phyloP scores from a whole-genome alignment of 2,329 filamentous ascomycete species.

The Diaporthe velutina region DNA sequence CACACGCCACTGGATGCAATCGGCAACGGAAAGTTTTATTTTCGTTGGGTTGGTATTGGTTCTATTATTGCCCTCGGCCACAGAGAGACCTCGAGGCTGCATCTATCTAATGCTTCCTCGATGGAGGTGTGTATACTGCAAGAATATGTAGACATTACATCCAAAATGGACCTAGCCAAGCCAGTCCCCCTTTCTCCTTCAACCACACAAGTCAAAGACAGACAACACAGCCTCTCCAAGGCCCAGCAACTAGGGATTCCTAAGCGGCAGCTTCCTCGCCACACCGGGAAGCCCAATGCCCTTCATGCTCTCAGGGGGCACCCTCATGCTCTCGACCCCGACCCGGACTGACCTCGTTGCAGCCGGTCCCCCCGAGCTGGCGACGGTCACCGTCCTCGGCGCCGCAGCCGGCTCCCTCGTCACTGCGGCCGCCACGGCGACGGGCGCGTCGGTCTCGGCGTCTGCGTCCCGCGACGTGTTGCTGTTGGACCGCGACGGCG shows the following conservation, averaged over 20 bases:
- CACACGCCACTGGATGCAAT: neutral
- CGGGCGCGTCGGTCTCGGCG: neutral
- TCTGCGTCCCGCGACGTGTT: conserved; percentile 20
- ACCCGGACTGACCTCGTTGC: neutral
- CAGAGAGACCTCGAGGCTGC: neutral
- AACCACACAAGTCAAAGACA: neutral
- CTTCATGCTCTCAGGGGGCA: conserved; percentile 32
- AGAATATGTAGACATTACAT: conserved; percentile 30
- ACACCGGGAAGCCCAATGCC: conserved; percentile 18
- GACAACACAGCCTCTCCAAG: neutral
- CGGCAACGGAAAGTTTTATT: neutral
- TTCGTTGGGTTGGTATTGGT: neutral
- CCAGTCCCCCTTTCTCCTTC: neutral
- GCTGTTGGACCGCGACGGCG: conserved; percentile 22
- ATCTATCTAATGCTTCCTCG: neutral
- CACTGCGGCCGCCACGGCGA: neutral
- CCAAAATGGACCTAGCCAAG: conserved; percentile 6
- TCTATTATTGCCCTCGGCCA: conserved; percentile 7
- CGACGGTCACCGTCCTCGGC: neutral
- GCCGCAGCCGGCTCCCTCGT: neutral
- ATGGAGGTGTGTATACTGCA: neutral
- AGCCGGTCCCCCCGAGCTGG: neutral
- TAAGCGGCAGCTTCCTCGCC: conserved; percentile 17
- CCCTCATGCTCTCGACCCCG: conserved; percentile 22
- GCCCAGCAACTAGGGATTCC: neutral